phyloP scores from a whole-genome alignment of 345 rosid species.

The Cardamine occulta region DNA sequence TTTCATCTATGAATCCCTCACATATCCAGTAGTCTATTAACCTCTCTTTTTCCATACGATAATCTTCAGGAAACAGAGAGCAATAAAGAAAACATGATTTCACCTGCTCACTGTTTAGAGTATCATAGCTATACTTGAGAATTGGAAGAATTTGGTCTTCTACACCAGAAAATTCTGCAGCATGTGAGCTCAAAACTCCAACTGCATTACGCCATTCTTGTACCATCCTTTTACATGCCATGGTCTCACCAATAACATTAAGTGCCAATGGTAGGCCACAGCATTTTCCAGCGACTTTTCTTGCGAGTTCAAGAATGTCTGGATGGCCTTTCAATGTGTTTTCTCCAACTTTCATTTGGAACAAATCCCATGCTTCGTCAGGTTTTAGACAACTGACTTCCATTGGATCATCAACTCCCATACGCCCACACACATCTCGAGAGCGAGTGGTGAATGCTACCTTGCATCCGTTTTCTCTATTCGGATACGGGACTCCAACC shows the following conservation, averaged over 20 bases:
- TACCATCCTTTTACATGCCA: constrained; percentile 36
- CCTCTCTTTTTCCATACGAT: constrained; percentile 8
- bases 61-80: constrained; percentile 47
- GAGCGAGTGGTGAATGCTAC: constrained; percentile 30
- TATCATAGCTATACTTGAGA: constrained; percentile 46
- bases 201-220: constrained; percentile 47
- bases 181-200: background rate
- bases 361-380: constrained; percentile 30
- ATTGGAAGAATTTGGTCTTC: constrained; percentile 38
- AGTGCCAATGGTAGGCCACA: constrained; percentile 15
- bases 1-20: constrained; percentile 23
- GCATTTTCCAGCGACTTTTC: constrained; percentile 12
- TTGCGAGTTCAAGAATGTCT: constrained; percentile 33
- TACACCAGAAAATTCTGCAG: constrained; percentile 14
- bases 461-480: constrained; percentile 21
- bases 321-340: constrained; percentile 7
- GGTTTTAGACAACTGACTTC: constrained; percentile 5
- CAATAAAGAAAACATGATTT: constrained; percentile 51
- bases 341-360: constrained; percentile 4
- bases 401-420: constrained; percentile 11
- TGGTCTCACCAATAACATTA: constrained; percentile 26
- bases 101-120: background rate
- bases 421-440: constrained; percentile 8
- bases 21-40: constrained; percentile 46
- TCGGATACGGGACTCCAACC: constrained; percentile 14